These are phyloP conservation scores for Lachnellula suecica DNA, from an alignment of 2,329 filamentous ascomycete species.

Conservation along the genomic window DNA sequence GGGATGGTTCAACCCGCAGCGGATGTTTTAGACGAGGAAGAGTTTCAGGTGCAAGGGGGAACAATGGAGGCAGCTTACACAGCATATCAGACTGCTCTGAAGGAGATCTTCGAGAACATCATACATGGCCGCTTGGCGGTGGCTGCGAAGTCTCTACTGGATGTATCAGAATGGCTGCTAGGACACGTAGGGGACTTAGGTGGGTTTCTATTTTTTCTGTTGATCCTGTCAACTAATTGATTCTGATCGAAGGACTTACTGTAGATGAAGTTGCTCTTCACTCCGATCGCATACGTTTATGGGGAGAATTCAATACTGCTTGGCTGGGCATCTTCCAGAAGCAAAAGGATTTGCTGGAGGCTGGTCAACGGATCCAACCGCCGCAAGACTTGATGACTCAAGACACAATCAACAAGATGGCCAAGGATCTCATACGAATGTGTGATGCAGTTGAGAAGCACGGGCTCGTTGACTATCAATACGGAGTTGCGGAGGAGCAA, in stretches of 20 bases:
- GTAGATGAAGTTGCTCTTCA: constrained; percentile 78
- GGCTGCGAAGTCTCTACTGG: constrained; percentile 56
- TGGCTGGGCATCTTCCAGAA: constrained; percentile 84
- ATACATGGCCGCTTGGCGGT: constrained; percentile 59
- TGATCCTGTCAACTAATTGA: constrained; percentile 29
- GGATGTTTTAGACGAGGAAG: constrained; percentile 55
- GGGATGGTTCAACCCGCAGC: constrained; percentile 44
- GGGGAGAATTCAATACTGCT: constrained; percentile 92
- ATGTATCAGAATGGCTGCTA: constrained; percentile 66
- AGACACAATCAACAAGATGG: constrained; percentile 74
- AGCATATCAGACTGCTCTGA: constrained; percentile 60
- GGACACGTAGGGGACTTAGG: constrained; percentile 65
- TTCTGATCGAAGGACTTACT: constrained; percentile 67
- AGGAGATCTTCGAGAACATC: constrained; percentile 61
- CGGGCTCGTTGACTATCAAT: constrained; percentile 96
- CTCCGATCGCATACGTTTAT: constrained; percentile 76
- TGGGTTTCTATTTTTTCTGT: constrained; percentile 44
- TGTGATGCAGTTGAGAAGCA: constrained; percentile 87
- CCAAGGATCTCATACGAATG: constrained; percentile 75
- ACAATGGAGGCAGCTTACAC: constrained; percentile 67
- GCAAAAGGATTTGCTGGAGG: constrained; percentile 71
- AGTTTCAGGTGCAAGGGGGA: constrained; percentile 50
- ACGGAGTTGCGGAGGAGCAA: constrained; percentile 93
- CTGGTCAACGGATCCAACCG: constrained; percentile 30
- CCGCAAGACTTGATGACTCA: constrained; percentile 64